phyloP scores from a whole-genome alignment of 805 yeast species.

The Yarrowia phangngaensis region DNA sequence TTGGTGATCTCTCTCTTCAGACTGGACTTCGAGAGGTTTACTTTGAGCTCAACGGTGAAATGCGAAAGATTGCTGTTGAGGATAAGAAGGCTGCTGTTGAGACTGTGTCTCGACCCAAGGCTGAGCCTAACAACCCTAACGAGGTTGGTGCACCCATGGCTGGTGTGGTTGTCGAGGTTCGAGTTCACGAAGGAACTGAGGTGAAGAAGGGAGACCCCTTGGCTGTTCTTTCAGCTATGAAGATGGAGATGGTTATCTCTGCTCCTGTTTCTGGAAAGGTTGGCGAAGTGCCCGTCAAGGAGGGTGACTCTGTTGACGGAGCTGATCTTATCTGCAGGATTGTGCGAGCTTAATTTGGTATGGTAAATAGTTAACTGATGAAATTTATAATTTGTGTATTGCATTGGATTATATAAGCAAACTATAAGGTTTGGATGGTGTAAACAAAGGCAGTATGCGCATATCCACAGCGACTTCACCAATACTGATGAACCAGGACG shows the following conservation, averaged over 20 bases:
- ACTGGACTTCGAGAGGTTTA: conserved; percentile 94
- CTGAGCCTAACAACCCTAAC: conserved; percentile 77
- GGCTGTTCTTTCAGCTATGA: conserved; percentile 95
- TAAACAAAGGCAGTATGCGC: too few relatives aligned
- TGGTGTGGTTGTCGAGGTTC: conserved; percentile 93
- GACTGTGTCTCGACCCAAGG: conserved; percentile 82
- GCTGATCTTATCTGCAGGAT: conserved; percentile 75
- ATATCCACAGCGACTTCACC: too few relatives aligned
- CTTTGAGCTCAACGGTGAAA: conserved; percentile 97
- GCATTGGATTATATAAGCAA: too few relatives aligned
- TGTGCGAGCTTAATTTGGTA: conserved; percentile 36
- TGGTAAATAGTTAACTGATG: conserved; percentile 11
- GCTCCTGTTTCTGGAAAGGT: conserved; percentile 87
- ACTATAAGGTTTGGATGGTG: not conserved
- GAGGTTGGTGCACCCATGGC: conserved; percentile 99
- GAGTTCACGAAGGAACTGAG: conserved; percentile 79
- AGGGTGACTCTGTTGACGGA: conserved; percentile 95
- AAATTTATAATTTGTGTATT: conserved; percentile 15
- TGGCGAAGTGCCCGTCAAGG: conserved; percentile 70
- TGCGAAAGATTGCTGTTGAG: conserved; percentile 88
- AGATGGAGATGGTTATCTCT: conserved; percentile 98
- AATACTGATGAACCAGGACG: not conserved
- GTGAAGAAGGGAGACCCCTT: conserved; percentile 96
- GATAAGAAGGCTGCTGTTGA: conserved; percentile 86
- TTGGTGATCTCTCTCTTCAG: conserved; percentile 79